Conservation (phyloP, 768 basidiomycete species). For the Lactarius hatsudake region DNA sequence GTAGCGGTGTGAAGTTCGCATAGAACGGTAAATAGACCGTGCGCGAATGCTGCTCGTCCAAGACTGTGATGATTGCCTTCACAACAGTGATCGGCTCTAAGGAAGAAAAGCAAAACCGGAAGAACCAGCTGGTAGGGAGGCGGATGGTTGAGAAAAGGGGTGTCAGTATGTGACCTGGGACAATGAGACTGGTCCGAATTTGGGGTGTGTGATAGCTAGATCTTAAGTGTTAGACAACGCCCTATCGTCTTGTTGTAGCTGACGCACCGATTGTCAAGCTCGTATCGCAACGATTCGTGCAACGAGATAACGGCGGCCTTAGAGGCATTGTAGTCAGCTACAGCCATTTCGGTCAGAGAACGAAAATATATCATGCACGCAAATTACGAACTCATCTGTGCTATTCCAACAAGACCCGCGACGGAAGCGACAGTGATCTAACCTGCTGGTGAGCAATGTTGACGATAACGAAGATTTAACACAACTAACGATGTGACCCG, state of each 20-base stretch:
- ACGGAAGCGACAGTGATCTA: conserved; percentile 80
- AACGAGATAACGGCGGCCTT: conserved; percentile 86
- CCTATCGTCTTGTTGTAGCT: conserved; percentile 1
- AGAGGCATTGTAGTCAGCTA: conserved; percentile 88
- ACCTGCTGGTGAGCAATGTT: conserved; percentile 4
- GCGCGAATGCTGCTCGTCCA: conserved; percentile 78
- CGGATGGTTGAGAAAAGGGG: conserved; percentile 65
- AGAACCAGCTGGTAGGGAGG: conserved; percentile 49
- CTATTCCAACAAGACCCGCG: conserved; percentile 65
- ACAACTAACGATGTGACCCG: conserved; percentile 79
- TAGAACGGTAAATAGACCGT: conserved; percentile 74
- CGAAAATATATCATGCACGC: conserved; percentile 4
- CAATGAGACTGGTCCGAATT: conserved; percentile 86
- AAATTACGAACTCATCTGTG: conserved; percentile 64
- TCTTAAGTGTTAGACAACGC: conserved; percentile 30
- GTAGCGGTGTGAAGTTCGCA: conserved; percentile 53
- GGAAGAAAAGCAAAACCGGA: conserved; percentile 75
- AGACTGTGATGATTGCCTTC: conserved; percentile 74
- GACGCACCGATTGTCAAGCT: conserved; percentile 72
- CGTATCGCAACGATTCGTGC: conserved; percentile 82
- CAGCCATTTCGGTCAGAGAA: conserved; percentile 5
- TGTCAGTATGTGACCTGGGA: conserved; percentile 78
- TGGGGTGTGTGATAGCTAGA: conserved; percentile 60
- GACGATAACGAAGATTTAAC: not conserved
- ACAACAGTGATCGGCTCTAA: conserved; percentile 71